A percentile compares a stretch with the other conserved stretches of the same genome.
Evolutionary conservation across 257 asterid genomes (phyloP).

Genomic region (Knoxia roxburghii): DNA sequence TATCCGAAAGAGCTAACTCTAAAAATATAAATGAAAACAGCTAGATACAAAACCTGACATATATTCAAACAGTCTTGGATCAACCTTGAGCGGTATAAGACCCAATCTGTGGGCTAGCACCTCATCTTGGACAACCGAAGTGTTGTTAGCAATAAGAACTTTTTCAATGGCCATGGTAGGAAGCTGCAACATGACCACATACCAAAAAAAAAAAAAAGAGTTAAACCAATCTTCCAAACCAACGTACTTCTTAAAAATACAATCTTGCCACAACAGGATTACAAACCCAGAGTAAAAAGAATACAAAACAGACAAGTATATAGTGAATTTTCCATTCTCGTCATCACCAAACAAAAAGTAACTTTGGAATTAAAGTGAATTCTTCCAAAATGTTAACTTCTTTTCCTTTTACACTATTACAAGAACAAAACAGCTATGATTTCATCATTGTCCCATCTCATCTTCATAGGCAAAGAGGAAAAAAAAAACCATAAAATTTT

Average conservation of each 20-base stretch:
- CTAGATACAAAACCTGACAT: constrained; percentile 55
- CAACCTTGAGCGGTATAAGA: constrained; percentile 78
- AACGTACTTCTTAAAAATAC: neutral
- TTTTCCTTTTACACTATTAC: neutral
- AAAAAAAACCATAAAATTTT: no score
- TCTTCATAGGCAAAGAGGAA: neutral
- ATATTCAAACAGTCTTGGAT: constrained; percentile 73
- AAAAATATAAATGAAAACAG: neutral
- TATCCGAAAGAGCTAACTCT: neutral
- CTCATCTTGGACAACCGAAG: constrained; percentile 94
- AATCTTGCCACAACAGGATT: neutral
- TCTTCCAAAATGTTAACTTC: no score
- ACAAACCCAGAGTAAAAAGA: neutral
- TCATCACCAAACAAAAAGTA: no score
- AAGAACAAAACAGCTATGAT: neutral
- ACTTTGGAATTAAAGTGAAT: no score
- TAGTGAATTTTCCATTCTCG: no score
- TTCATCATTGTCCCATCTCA: neutral
- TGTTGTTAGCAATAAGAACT: constrained; percentile 84
- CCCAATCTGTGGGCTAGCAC: constrained; percentile 93
- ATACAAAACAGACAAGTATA: neutral
- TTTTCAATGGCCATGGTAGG: constrained; percentile 97
- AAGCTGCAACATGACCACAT: constrained; percentile 37
- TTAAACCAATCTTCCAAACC: neutral
- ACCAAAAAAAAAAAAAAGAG: neutral